Conservation (phyloP, 2,329 filamentous ascomycete genomes). For the Remersonia thermophila region DNA sequence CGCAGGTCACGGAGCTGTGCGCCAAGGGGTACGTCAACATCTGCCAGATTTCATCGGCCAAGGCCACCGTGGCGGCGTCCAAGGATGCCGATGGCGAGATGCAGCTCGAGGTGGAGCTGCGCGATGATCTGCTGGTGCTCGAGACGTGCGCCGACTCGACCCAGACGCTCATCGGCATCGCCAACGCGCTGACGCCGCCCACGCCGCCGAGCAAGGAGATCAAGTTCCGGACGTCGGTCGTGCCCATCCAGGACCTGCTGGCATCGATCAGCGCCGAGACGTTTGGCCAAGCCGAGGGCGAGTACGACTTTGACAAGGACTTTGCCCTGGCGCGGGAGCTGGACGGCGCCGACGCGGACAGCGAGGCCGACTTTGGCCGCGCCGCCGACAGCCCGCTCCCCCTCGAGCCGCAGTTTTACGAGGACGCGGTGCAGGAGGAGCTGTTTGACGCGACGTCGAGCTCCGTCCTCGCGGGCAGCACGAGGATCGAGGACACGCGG, state of each 20-base stretch:
- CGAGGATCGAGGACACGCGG: constrained; percentile 29
- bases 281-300: constrained; percentile 50
- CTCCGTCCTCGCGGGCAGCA: constrained; percentile 29
- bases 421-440: constrained; percentile 32
- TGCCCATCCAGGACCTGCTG: constrained; percentile 78
- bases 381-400: constrained; percentile 24
- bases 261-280: constrained; percentile 83
- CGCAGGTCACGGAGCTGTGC: constrained; percentile 45
- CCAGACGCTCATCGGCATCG: constrained; percentile 70
- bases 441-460: constrained; percentile 33
- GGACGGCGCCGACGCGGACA: constrained; percentile 19
- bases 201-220: constrained; percentile 68
- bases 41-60: constrained; percentile 75
- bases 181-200: constrained; percentile 73
- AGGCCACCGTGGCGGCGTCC: constrained; percentile 49
- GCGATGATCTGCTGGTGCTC: constrained; percentile 75
- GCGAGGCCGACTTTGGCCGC: constrained; percentile 15
- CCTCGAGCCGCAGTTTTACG: constrained; percentile 36
- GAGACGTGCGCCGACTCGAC: constrained; percentile 97
- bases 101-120: constrained; percentile 65
- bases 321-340: constrained; percentile 44
- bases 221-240: constrained; percentile 77
- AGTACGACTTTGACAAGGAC: constrained; percentile 51
- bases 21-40: constrained; percentile 71
- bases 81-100: constrained; percentile 47